These are phyloP conservation scores for Straminergon stramineum DNA, from an alignment of 225 moss, liverwort and hornwort species.

Conservation along the genomic window DNA sequence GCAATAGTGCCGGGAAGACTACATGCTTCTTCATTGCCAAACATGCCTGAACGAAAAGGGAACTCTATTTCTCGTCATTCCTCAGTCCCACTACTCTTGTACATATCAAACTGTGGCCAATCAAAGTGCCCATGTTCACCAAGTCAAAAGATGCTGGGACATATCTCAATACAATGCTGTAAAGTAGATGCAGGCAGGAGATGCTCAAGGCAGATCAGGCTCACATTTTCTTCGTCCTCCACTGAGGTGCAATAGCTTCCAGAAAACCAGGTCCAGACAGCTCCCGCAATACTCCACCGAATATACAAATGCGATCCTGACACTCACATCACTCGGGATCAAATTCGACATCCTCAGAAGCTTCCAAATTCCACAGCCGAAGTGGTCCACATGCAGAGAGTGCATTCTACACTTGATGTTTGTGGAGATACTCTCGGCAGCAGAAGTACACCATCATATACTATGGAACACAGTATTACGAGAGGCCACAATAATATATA, in stretches of 20 bases:
- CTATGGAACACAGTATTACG: neutral
- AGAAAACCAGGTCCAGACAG: slow-evolving; percentile 76
- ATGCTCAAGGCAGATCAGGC: slow-evolving; percentile 19
- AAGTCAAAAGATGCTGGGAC: neutral
- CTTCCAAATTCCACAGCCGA: neutral
- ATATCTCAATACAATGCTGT: neutral
- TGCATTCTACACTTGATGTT: neutral
- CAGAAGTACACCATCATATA: neutral
- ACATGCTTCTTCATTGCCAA: neutral
- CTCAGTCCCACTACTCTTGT: neutral
- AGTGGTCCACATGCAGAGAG: neutral
- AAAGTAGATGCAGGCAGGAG: neutral
- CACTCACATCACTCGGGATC: neutral
- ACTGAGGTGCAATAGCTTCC: slow-evolving; percentile 54
- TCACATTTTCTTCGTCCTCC: slow-evolving; percentile 80
- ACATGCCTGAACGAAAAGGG: neutral
- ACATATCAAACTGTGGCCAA: neutral
- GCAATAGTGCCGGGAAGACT: neutral
- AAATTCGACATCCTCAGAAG: neutral
- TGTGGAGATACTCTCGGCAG: neutral
- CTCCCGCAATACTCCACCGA: slow-evolving; percentile 38
- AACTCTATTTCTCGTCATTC: neutral
- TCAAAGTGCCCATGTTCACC: neutral
- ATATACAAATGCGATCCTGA: slow-evolving; percentile 74
- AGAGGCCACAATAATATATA: neutral